These are phyloP conservation scores for Paraglomus brasilianum DNA, from an alignment of 192 early-diverging fungal genomes.

Conservation along the genomic window DNA sequence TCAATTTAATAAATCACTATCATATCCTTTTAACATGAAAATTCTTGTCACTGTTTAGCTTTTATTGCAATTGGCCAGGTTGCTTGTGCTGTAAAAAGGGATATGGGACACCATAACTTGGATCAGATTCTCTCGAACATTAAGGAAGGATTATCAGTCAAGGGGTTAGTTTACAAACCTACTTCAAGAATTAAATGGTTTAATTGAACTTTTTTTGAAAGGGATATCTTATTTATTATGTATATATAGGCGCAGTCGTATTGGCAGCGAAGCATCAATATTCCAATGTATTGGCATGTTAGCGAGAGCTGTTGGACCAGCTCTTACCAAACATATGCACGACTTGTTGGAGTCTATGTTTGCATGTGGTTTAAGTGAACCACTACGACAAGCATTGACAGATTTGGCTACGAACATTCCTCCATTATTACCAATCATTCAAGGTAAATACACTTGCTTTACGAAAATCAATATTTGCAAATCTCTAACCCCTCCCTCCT, in stretches of 20 bases:
- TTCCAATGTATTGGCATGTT: slow-evolving; percentile 89
- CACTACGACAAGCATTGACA: slow-evolving; percentile 75
- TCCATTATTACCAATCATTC: slow-evolving; percentile 78
- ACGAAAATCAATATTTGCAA: no score
- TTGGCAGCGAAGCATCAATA: slow-evolving; percentile 60
- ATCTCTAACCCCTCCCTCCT: no score
- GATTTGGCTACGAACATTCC: slow-evolving; percentile 81
- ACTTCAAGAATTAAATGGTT: background rate
- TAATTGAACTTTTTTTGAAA: background rate
- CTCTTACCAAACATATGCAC: slow-evolving; percentile 83
- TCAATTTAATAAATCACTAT: no score
- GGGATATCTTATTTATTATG: background rate
- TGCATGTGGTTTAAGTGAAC: slow-evolving; percentile 76
- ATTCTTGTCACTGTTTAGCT: slow-evolving; percentile 46
- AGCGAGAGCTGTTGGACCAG: slow-evolving; percentile 86
- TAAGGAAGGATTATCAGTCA: slow-evolving; percentile 67
- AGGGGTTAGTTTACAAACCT: slow-evolving; percentile 53
- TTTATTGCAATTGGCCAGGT: slow-evolving; percentile 86
- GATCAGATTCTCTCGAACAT: slow-evolving; percentile 75
- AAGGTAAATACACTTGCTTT: slow-evolving; percentile 51
- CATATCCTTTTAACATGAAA: no score
- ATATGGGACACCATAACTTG: slow-evolving; percentile 78
- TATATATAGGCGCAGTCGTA: slow-evolving; percentile 49
- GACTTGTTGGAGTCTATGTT: slow-evolving; percentile 93
- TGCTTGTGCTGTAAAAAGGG: slow-evolving; percentile 72